phyloP scores from a whole-genome alignment of 129 eudicot genomes.

The Lactuca saligna region DNA sequence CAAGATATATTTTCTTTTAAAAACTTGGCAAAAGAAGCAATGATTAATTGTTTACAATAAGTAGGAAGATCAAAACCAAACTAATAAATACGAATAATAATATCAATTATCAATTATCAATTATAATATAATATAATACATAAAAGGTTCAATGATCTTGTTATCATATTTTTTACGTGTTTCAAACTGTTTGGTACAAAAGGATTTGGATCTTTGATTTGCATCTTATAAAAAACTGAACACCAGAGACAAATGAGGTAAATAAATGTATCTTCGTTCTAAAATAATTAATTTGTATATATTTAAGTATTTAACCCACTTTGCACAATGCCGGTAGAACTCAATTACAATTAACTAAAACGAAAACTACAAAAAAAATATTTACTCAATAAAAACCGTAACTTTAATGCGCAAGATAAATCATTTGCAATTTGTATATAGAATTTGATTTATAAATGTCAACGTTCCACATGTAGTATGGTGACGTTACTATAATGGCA shows the following conservation, averaged over 20 bases:
- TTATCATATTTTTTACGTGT: constrained; percentile 15
- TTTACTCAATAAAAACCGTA: no score
- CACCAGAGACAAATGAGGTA: not conserved
- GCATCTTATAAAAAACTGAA: not conserved
- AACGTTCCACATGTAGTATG: no score
- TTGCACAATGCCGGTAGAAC: no score
- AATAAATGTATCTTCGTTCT: not conserved
- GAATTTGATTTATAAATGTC: no score
- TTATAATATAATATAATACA: constrained; percentile 60
- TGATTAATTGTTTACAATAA: constrained; percentile 67
- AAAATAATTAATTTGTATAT: no score
- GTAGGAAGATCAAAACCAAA: constrained; percentile 64
- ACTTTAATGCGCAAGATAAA: no score
- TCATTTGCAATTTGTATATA: no score
- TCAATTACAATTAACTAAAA: no score
- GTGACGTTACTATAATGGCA: no score
- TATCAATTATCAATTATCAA: constrained; percentile 39
- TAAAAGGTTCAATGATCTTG: constrained; percentile 11
- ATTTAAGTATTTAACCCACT: no score
- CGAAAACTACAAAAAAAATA: no score
- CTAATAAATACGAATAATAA: constrained; percentile 30
- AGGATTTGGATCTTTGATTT: not conserved
- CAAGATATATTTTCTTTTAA: constrained; percentile 11
- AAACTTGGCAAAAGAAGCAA: constrained; percentile 42
- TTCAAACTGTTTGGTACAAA: not conserved